Base-by-base conservation (phyloP, 495 filamentous ascomycete species). In the Recurvomyces mirabilis region DNA sequence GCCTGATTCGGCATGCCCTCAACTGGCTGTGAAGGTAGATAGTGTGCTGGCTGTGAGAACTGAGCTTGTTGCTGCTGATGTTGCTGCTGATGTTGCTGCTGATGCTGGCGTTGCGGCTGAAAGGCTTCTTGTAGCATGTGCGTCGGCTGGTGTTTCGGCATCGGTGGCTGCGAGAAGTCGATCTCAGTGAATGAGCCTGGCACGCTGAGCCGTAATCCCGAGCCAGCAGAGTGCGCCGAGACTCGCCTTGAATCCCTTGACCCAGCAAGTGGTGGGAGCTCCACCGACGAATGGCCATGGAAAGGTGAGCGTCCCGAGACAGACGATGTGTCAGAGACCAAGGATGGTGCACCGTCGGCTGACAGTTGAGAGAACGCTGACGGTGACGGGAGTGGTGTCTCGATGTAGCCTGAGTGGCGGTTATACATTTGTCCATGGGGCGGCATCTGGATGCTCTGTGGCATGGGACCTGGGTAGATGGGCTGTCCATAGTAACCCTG, bases 321-420 rank as follows among this genome's bases (percentile, higher is more conserved):
- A 0, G 78, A 83, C 52, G 77, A 73, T 46, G 69, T 71, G 56
- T 86, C 81, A 1, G 82, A 86, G 21, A 84, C 67, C 51, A 86
- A 70, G 3, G 80, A 84, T 20, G 81, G 81, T 1, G 80, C 68
- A 22, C 65, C 75, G n/a, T 80, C 76, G 15, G 72, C 59, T 2
- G 73, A 79, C 28, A 53, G 74, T 70, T 29, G 73, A 63, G 54
- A 73, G 61, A 36, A 81, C 79, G 71, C 68, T n/a, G 62, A 61
- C 1, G 83, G 82, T 13, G 84, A 87, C 11, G 79, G 80, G 55
- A 86, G 70, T 19, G 79, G 73, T 3, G 73, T 69, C 43, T 82
- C 79, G 26, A 72, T 65, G 15, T 50, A 35, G 25, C 62, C 65
- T 36, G 65, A 68, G 51, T 52, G 61, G 61, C 40, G 66, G 57